A percentile compares a stretch with the other conserved stretches of the same genome.
These are phyloP conservation scores for Lanmaoa rubissima DNA, from an alignment of 768 basidiomycete genomes.

Conservation along the genomic window DNA sequence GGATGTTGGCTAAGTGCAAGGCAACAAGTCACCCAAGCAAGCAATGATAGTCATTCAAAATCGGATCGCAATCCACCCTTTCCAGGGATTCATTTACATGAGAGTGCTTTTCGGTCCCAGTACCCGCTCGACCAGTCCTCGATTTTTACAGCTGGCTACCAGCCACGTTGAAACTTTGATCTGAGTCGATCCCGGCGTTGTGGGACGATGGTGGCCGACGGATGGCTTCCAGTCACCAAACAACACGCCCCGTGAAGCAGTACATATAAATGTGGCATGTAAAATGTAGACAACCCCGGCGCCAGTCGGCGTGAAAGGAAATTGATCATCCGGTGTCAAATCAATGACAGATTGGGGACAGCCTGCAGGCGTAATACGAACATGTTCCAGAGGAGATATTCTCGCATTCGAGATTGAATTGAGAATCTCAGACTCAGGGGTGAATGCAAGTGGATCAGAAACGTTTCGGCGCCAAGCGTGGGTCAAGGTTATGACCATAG, in stretches of 20 bases:
- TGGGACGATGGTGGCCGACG: constrained; percentile 4
- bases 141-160: neutral
- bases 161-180: neutral
- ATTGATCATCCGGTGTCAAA: constrained; percentile 9
- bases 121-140: neutral
- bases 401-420: constrained; percentile 26
- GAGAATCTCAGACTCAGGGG: constrained; percentile 25
- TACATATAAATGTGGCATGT: neutral
- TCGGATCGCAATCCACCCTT: neutral
- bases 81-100: neutral
- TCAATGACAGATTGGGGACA: constrained; percentile 3
- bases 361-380: constrained; percentile 11
- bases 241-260: constrained; percentile 12
- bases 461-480: constrained; percentile 21
- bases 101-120: neutral
- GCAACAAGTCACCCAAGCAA: neutral
- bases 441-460: constrained; percentile 25
- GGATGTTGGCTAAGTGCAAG: neutral
- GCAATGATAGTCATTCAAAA: neutral
- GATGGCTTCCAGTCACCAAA: constrained; percentile 4
- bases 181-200: neutral
- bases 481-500: constrained; percentile 3
- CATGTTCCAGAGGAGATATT: constrained; percentile 15
- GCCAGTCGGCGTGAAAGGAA: constrained; percentile 1
- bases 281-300: neutral